phyloP scores from a whole-genome alignment of 192 early-diverging fungal genomes.

The Irineochytrium annulatum region DNA sequence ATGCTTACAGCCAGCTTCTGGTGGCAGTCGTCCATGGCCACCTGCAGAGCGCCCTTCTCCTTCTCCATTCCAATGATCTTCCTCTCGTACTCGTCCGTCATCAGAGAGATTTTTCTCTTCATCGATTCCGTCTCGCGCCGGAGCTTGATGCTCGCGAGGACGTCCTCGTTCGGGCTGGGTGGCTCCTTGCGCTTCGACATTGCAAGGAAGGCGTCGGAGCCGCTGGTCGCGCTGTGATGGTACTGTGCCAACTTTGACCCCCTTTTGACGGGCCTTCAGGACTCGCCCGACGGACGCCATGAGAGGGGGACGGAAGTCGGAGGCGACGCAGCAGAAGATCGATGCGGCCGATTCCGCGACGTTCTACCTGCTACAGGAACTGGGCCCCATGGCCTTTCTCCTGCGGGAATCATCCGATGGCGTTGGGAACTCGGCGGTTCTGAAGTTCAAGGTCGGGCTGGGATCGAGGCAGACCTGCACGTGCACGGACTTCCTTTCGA shows the following conservation, averaged over 20 bases:
- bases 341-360: too few species aligned
- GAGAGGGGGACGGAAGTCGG: too few species aligned
- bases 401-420: slow-evolving; percentile 21
- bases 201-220: too few species aligned
- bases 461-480: slow-evolving; percentile 38
- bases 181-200: too few species aligned
- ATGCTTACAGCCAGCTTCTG: neutral
- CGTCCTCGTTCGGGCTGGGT: too few species aligned
- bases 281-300: too few species aligned
- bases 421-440: neutral
- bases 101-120: neutral
- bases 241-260: too few species aligned
- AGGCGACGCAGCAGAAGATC: too few species aligned
- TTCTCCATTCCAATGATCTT: neutral
- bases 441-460: slow-evolving; percentile 38
- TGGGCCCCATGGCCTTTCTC: slow-evolving; percentile 48
- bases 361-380: slow-evolving; percentile 45
- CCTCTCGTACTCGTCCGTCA: neutral
- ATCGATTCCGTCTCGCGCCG: too few species aligned
- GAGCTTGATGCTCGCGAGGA: too few species aligned
- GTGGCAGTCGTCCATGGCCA: neutral
- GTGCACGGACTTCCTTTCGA: slow-evolving; percentile 23
- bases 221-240: too few species aligned
- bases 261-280: too few species aligned
- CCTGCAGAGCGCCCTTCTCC: neutral